Conservation (phyloP, 2,329 filamentous ascomycete genomes). For the Hypoxylon sp. region DNA sequence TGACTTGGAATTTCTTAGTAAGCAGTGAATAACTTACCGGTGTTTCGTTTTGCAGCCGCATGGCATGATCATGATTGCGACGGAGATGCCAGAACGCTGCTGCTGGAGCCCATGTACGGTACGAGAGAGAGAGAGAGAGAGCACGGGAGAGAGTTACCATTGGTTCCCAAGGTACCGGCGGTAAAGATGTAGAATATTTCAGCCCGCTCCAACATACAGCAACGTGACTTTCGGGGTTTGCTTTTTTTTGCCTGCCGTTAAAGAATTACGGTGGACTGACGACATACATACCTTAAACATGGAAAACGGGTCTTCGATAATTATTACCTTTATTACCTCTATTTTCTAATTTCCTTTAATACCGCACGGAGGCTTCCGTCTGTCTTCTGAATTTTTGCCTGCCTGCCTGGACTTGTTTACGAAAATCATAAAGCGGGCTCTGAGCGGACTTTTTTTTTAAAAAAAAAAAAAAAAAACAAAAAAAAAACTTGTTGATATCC, state of each 20-base stretch:
- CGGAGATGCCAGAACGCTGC: conserved; percentile 10
- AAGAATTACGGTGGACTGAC: conserved; percentile 6
- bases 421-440: background rate
- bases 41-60: conserved; percentile 17
- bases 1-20: conserved; percentile 22
- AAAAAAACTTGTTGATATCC: background rate
- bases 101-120: background rate
- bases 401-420: too few species aligned
- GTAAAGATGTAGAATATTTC: conserved; percentile 5
- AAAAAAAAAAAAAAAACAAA: too few species aligned
- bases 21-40: conserved; percentile 10
- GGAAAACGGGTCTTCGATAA: background rate
- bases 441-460: background rate
- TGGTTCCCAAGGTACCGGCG: conserved; percentile 19
- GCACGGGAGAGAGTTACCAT: background rate
- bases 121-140: conserved; percentile 5
- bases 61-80: background rate
- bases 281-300: background rate
- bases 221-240: conserved; percentile 31
- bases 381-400: background rate
- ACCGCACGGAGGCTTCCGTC: background rate
- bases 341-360: background rate
- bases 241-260: background rate
- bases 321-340: background rate
- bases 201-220: conserved; percentile 35